A percentile compares a stretch with the other conserved stretches of the same genome.
Conservation (phyloP, 1,139 yeast genomes). For the Lodderomyces beijingensis region DNA sequence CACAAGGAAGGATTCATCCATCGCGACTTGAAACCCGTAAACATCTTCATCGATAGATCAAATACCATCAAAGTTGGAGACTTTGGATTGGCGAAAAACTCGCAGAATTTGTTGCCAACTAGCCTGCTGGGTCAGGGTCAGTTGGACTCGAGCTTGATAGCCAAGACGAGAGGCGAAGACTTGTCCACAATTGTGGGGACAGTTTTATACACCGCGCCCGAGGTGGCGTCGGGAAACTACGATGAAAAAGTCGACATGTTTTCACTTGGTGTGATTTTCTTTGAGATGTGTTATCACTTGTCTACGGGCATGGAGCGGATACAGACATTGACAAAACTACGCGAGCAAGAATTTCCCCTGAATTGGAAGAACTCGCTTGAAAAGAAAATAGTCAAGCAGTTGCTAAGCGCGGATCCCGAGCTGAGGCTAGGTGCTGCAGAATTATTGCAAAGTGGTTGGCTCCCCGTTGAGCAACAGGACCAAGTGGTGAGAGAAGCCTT, state of each 20-base stretch:
- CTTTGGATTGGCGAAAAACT: constrained; percentile 87
- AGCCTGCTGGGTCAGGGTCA: background rate
- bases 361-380: constrained; percentile 61
- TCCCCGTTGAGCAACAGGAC: constrained; percentile 89
- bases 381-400: constrained; percentile 55
- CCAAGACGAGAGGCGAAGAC: constrained; percentile 42
- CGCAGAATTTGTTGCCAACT: constrained; percentile 34
- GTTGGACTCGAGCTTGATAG: background rate
- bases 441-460: constrained; percentile 70
- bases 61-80: constrained; percentile 93
- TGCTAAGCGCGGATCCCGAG: constrained; percentile 75
- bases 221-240: constrained; percentile 74
- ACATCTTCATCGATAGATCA: constrained; percentile 87
- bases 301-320: constrained; percentile 93
- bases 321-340: constrained; percentile 55
- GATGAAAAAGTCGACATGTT: constrained; percentile 95
- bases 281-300: constrained; percentile 86
- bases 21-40: constrained; percentile 92
- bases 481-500: constrained; percentile 85
- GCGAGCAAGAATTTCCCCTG: constrained; percentile 60
- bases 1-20: constrained; percentile 94
- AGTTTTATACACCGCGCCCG: constrained; percentile 86
- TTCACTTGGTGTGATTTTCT: constrained; percentile 88
- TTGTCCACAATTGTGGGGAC: constrained; percentile 93
- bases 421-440: constrained; percentile 76